Evolutionary conservation across 768 basidiomycete species (phyloP), one percentile per base, ranked within the genome.

Genomic region (Trametes maxima): DNA sequence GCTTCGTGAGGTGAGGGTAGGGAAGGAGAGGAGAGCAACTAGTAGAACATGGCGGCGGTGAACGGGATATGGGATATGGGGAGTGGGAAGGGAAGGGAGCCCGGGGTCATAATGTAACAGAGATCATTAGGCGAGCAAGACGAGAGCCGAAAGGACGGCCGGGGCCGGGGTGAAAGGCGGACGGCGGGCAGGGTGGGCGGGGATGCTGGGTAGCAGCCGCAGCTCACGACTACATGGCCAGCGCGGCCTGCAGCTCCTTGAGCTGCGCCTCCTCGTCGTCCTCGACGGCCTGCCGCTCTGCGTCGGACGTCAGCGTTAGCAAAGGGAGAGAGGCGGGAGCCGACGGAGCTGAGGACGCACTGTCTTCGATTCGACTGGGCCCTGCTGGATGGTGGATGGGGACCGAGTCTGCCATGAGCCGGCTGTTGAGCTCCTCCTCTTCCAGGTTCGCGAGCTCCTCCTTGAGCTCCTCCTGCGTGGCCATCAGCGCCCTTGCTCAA

Each of bases 251-350:
- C 66, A 98, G 79, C 73, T 92, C 87, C 74, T 82, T 85, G 72
- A 98, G 85, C 75, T 96, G 88, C 45, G 84, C 87, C 65, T 93
- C 95, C 74, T 98, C 96, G 79, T 96, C 94, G 74, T 93, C 92
- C 72, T 95, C 94, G 64, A 82, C 85, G 55, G 78, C 81, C 72
- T 64, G 79, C 73, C 77, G 69, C 54, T 67, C 70, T 73, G 65
- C 57, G 44, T 17, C 11, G 0, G 40, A 70, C 59, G 28, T 17
- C 57, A 35, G 42, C 5, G n/a, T n/a, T n/a, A n/a, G n/a, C n/a
- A n/a, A 61, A 5, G 7, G 16, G 36, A 10, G 37, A 28, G 35
- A 39, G 37, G 51, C 10, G 51, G 19, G 35, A 19, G 47, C 6
- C 5, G 35, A 33, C 22, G 10, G 22, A 36, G 47, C 33, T 21